Evolutionary conservation across 495 filamentous ascomycete genomes (phyloP), one percentile per base, ranked within the genome.

Genomic region (Neurospora sp.): DNA sequence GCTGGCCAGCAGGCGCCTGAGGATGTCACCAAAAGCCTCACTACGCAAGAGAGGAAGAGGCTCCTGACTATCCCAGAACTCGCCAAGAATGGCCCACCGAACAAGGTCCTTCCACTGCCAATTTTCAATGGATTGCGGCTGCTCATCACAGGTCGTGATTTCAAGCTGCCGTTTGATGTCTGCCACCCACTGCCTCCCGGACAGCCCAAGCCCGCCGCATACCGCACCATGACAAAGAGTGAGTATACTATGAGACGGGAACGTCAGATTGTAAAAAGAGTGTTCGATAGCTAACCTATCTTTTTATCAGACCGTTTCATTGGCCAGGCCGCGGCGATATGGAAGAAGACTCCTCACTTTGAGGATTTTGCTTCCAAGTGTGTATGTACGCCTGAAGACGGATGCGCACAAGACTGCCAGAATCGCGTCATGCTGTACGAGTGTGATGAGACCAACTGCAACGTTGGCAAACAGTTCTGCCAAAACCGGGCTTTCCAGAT

Each of bases 401-500:
- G 93, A 39, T 99, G 96, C 77, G 93, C 90, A 74, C 94, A 97
- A 70, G 84, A 90, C 74, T 99, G 96, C 82, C 90, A 95, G 76
- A 99, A 99, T 77, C 89, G 94, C 65, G 93, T 92, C 82, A 98
- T 98, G 93, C 89, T 96, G 72, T 97, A 97, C 79, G 96, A 99
- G 81, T 99, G 96, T 80, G 93, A 98, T 80, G 88, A 92, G 10
- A 90, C 86, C 68, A 98, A 97, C 80, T 99, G 96, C 82, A 89
- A 88, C 72, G 81, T 96, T 27, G 91, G 91, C 48, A 81, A 84
- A 12, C 84, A 86, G 4, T 82, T 84, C 69, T 99, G 96, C 83
- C 88, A 86, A 37, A 99, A 99, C 80, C 92, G 96, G 41, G 90
- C 89, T 41, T 99, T 98, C 81, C 90, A 91, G 35, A 88, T 91